A percentile compares a stretch with the other conserved stretches of the same genome.
phyloP scores from a whole-genome alignment of 129 eudicot species.

The Heracleum sosnowskyi region DNA sequence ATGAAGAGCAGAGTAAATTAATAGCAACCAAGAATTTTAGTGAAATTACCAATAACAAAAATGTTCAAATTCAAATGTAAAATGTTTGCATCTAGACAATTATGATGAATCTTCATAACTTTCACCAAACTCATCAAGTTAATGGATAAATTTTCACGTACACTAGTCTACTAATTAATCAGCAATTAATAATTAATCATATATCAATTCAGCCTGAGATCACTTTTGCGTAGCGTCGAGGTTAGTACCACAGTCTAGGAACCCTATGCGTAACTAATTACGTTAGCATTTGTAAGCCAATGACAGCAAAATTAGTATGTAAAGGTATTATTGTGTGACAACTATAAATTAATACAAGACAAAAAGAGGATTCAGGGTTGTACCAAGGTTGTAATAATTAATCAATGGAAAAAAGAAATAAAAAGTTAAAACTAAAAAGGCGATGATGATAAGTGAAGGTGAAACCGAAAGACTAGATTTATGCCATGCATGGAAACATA shows the following conservation, averaged over 20 bases:
- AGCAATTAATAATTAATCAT: too few relatives aligned
- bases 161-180: too few relatives aligned
- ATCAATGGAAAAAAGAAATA: background rate
- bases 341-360: background rate
- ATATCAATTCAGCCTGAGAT: too few relatives aligned
- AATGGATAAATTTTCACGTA: too few relatives aligned
- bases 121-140: too few relatives aligned
- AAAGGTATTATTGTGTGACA: background rate
- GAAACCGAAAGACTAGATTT: constrained; percentile 3
- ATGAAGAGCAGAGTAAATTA: too few relatives aligned
- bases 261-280: background rate
- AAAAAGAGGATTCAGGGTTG: background rate
- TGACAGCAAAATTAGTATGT: background rate
- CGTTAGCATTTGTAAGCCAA: background rate
- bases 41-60: too few relatives aligned
- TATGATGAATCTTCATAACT: too few relatives aligned
- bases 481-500: constrained; percentile 5
- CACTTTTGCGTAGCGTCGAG: background rate
- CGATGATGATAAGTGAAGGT: constrained; percentile 6
- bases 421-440: background rate
- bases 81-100: too few relatives aligned
- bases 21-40: too few relatives aligned
- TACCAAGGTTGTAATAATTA: background rate
- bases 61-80: too few relatives aligned
- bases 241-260: background rate